phyloP scores from a whole-genome alignment of 2,329 filamentous ascomycete species.

The Botrytis squamosa region DNA sequence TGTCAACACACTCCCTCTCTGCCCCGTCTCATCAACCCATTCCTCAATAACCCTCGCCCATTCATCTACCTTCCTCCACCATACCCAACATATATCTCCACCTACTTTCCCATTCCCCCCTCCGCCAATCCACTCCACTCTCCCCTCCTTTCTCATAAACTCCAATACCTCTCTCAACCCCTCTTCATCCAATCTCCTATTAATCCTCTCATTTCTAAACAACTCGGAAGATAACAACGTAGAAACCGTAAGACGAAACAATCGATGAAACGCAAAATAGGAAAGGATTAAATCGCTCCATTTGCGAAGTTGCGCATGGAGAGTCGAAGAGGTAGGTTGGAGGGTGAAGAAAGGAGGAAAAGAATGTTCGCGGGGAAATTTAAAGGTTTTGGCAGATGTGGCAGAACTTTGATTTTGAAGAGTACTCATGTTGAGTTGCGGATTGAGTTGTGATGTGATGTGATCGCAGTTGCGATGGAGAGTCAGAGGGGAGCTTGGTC shows the following conservation, averaged over 20 bases:
- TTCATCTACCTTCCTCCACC: constrained; percentile 84
- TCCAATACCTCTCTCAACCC: constrained; percentile 60
- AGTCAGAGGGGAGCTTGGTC: not conserved
- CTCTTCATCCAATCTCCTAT: constrained; percentile 49
- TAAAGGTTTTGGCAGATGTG: constrained; percentile 41
- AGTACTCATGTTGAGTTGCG: constrained; percentile 27
- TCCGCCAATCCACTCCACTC: constrained; percentile 66
- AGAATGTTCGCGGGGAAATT: constrained; percentile 64
- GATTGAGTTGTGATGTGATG: not conserved
- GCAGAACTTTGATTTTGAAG: constrained; percentile 3
- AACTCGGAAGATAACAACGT: constrained; percentile 56
- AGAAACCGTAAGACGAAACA: constrained; percentile 72
- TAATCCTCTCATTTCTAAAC: constrained; percentile 57
- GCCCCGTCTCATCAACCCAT: constrained; percentile 72
- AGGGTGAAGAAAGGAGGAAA: constrained; percentile 86
- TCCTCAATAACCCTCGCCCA: constrained; percentile 63
- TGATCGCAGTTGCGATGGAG: not conserved
- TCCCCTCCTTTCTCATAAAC: constrained; percentile 57
- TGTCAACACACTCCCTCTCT: constrained; percentile 86
- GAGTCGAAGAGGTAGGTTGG: constrained; percentile 72
- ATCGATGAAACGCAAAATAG: constrained; percentile 76
- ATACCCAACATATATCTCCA: constrained; percentile 66
- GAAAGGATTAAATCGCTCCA: constrained; percentile 84
- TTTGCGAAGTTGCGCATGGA: constrained; percentile 73
- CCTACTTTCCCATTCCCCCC: constrained; percentile 55